Percentiles rank a stretch among this genome's conserved stretches.
Conservation (phyloP, 2,329 filamentous ascomycete genomes). For the Botrytis paeoniae region DNA sequence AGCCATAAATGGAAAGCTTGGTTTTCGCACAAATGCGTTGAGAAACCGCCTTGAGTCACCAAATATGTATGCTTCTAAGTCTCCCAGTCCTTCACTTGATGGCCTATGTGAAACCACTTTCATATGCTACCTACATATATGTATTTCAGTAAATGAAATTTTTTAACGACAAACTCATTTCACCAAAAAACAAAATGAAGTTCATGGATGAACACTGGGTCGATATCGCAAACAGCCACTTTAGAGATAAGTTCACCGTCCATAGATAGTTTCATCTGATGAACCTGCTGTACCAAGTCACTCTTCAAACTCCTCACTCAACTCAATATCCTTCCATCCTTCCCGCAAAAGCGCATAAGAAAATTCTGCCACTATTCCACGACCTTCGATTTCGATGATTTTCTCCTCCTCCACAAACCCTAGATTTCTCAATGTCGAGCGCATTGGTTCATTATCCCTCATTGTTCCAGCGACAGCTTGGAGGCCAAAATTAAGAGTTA, state of each 20-base stretch:
- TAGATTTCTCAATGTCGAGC: neutral
- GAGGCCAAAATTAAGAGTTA: neutral
- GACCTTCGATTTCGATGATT: neutral
- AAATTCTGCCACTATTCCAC: neutral
- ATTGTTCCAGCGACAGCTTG: neutral
- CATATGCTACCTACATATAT: neutral
- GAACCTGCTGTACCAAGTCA: neutral
- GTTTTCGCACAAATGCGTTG: neutral
- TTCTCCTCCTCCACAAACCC: neutral
- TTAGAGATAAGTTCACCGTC: neutral
- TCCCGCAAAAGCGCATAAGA: neutral
- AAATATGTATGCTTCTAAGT: neutral
- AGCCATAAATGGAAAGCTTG: neutral
- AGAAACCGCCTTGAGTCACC: neutral
- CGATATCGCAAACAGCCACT: neutral
- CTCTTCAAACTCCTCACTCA: neutral
- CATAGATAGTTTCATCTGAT: neutral
- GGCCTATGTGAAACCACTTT: neutral
- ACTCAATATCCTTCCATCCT: neutral
- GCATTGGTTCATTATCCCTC: neutral
- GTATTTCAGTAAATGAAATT: neutral
- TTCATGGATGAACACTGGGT: neutral
- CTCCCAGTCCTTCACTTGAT: neutral
- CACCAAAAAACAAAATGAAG: neutral
- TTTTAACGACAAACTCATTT: neutral